Evolutionary conservation across 768 basidiomycete genomes (phyloP), one percentile per base, ranked within the genome.

Genomic region (Botryobasidium botryosum): DNA sequence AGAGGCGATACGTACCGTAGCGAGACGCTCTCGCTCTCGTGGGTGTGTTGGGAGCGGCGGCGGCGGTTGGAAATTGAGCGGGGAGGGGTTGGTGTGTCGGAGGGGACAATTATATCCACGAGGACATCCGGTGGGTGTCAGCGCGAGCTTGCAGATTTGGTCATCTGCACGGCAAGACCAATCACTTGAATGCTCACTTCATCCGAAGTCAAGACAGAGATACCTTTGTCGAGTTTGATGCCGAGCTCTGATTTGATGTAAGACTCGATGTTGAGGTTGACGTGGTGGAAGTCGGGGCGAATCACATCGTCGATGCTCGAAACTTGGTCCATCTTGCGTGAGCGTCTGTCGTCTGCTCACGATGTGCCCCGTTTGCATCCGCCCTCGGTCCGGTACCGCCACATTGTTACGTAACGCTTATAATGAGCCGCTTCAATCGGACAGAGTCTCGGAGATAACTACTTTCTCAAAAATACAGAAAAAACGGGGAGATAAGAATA

Each of bases 211-310:
- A 5, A 35, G n/a, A 29, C n/a, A 23, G 31, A 60, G 63, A 45
- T 47, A 81, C 90, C 90, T 71, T 88, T 85, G 64, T 94, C 90
- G 27, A 96, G 75, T 61, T 88, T 91, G 53, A 91, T 62, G 28
- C 77, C 76, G 12, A 87, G 69, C 38, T 90, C 81, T 24, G 68
- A 68, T 61, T 96, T 94, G 55, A 88, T 70, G 57, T 73, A 83
- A 3, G 65, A 56, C 58, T 96, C 91, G 45, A 81, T 77, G 35
- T 74, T 66, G 46, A 94, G 79, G 59, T 84, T 83, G 51, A 88
- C 84, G 60, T 96, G 91, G 61, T 94, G 88, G 57, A 94, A 91
- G 56, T 92, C 88, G 2, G 90, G 90, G 51, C 77, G 63, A 39
- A 96, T 69, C 49, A 86, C 57, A 53, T 64, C 62, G 10, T n/a